A percentile compares a stretch with the other conserved stretches of the same genome.
These are phyloP conservation scores for Rhodofomes roseus DNA, from an alignment of 1,284 basidiomycete species.

Conservation along the genomic window DNA sequence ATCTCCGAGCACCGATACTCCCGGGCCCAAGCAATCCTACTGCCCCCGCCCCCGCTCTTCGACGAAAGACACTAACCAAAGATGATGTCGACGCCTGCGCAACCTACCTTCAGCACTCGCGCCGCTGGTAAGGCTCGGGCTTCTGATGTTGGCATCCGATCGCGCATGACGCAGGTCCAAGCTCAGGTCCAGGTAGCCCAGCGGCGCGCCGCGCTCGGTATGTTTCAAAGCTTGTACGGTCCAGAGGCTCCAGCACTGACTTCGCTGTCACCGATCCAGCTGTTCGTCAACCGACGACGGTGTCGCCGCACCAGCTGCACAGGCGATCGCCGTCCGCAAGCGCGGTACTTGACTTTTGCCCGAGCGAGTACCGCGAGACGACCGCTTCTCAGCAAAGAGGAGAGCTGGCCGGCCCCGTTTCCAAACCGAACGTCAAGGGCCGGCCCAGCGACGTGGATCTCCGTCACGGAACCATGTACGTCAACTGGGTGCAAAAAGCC, in stretches of 20 bases:
- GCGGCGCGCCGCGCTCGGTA: neutral
- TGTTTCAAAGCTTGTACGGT: neutral
- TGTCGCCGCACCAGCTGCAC: neutral
- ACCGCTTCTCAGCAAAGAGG: neutral
- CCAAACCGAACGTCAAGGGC: constrained; percentile 6
- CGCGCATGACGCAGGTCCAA: neutral
- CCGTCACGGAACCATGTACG: constrained; percentile 1
- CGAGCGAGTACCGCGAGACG: constrained; percentile 1
- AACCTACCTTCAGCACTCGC: constrained; percentile 1
- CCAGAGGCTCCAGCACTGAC: neutral
- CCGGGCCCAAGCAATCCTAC: neutral
- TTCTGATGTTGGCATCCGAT: constrained; percentile 5
- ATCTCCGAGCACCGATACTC: neutral
- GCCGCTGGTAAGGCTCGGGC: constrained; percentile 8
- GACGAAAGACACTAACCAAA: neutral
- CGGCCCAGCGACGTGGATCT: constrained; percentile 2
- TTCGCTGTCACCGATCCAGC: neutral
- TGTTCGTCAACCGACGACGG: neutral
- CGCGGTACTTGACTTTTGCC: constrained; percentile 1
- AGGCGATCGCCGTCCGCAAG: neutral
- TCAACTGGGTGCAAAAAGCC: constrained; percentile 2
- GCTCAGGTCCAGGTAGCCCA: neutral
- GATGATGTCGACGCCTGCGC: constrained; percentile 1
- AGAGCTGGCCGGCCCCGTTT: neutral
- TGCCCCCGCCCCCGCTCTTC: neutral